Conservation (phyloP, 2,329 filamentous ascomycete genomes). For the Ceratocystis huliohia region DNA sequence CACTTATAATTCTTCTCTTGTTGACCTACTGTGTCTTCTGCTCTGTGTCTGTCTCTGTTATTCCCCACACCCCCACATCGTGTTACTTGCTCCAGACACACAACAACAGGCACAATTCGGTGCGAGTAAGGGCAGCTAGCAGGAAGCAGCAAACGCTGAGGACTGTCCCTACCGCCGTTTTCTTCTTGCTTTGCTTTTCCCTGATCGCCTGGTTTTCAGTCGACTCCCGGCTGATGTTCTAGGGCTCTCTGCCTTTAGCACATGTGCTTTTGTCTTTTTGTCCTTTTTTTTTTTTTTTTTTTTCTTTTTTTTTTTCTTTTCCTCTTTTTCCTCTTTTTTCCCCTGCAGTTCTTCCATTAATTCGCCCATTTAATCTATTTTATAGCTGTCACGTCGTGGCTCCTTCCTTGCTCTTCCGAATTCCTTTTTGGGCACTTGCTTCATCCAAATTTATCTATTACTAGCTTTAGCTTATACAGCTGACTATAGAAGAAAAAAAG, state of each 20-base stretch:
- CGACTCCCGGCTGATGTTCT: no score
- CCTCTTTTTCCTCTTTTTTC: background rate
- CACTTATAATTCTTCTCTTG: background rate
- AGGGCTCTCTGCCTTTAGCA: background rate
- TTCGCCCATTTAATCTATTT: constrained; percentile 1
- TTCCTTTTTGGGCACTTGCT: constrained; percentile 3
- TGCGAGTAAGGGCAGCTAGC: background rate
- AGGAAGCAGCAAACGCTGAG: background rate
- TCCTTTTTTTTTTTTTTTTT: background rate
- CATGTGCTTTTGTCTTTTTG: background rate
- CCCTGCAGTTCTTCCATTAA: background rate
- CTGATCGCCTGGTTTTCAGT: no score
- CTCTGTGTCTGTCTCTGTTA: background rate
- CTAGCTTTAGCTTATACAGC: constrained; percentile 3
- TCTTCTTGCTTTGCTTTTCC: no score
- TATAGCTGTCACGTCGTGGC: background rate
- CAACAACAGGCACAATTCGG: background rate
- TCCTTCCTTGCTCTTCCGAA: background rate
- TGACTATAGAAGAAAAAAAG: background rate
- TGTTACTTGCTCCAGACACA: constrained; percentile 2
- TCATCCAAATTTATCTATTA: constrained; percentile 1
- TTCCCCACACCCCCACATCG: constrained; percentile 10
- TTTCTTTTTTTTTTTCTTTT: background rate
- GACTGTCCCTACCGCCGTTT: no score
- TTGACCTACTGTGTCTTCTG: background rate